These are phyloP conservation scores for Gossypium sturtianum DNA, from an alignment of 345 rosid genomes.

Conservation along the genomic window DNA sequence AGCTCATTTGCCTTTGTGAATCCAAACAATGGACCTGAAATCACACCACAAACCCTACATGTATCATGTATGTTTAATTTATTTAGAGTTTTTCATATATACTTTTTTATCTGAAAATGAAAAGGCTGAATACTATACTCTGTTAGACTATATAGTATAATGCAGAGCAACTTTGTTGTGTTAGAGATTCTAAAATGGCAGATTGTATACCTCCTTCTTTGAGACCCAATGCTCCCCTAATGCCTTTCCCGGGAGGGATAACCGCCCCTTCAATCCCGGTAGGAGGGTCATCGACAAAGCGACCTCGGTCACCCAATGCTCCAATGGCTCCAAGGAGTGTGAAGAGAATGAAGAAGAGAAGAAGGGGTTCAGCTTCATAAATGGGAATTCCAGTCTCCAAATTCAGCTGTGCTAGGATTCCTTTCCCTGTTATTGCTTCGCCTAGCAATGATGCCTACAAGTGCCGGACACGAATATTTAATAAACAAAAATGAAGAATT, in stretches of 20 bases:
- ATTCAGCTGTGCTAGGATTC: conserved; percentile 77
- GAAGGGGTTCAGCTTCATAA: conserved; percentile 95
- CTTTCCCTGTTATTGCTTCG: conserved; percentile 89
- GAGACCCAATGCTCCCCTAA: conserved; percentile 72
- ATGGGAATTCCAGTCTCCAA: conserved; percentile 92
- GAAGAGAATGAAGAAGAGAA: conserved; percentile 89
- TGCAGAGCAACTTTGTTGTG: too few relatives aligned
- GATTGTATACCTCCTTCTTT: conserved; percentile 57
- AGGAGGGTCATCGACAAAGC: conserved; percentile 72
- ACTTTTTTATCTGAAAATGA: too few relatives aligned
- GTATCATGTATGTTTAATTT: too few relatives aligned
- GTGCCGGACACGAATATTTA: not conserved
- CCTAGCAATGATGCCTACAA: conserved; percentile 82
- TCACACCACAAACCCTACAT: not conserved
- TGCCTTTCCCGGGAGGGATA: conserved; percentile 69
- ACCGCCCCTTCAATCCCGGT: conserved; percentile 76
- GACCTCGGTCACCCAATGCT: conserved; percentile 88
- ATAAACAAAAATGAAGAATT: not conserved
- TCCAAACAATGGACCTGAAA: conserved; percentile 85
- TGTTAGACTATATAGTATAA: too few relatives aligned
- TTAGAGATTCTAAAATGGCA: not conserved
- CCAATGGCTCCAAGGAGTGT: conserved; percentile 96
- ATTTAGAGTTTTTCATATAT: too few relatives aligned
- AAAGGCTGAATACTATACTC: too few relatives aligned
- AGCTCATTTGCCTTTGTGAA: conserved; percentile 90